These are phyloP conservation scores for Alliaria petiolata DNA, from an alignment of 345 rosid genomes.

Conservation along the genomic window DNA sequence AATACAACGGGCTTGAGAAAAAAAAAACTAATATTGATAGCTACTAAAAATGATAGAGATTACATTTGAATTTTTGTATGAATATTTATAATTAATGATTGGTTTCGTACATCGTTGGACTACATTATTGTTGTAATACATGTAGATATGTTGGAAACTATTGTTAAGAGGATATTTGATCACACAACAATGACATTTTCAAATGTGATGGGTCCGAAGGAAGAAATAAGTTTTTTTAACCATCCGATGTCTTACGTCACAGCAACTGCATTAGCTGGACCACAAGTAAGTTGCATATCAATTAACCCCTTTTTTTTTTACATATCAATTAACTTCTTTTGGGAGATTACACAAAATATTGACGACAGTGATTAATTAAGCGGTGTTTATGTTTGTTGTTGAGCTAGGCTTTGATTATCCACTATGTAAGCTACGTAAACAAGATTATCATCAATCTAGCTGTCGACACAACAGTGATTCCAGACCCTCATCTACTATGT, in stretches of 20 bases:
- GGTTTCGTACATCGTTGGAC: no score
- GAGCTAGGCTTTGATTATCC: conserved; percentile 66
- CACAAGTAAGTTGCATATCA: conserved; percentile 37
- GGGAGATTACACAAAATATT: background rate
- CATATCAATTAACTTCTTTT: background rate
- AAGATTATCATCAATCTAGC: conserved; percentile 52
- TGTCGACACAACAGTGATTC: conserved; percentile 54
- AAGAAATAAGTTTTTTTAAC: conserved; percentile 48
- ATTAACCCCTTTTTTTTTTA: no score
- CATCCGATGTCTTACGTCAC: conserved; percentile 51
- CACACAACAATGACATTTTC: conserved; percentile 47
- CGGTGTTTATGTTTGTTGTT: conserved; percentile 32
- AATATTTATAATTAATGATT: no score
- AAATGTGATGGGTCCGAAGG: conserved; percentile 46
- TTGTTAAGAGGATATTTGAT: conserved; percentile 26
- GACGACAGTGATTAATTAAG: background rate
- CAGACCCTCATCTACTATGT: conserved; percentile 55
- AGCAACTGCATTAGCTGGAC: conserved; percentile 46
- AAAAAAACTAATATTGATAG: no score
- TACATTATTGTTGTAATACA: background rate
- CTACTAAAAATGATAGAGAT: no score
- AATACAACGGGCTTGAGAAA: no score
- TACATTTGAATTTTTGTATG: no score
- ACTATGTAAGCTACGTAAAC: conserved; percentile 57
- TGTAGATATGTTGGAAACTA: conserved; percentile 16